These are phyloP conservation scores for Eremochloa ophiuroides DNA, from an alignment of 176 grass and related monocot species.

Conservation along the genomic window DNA sequence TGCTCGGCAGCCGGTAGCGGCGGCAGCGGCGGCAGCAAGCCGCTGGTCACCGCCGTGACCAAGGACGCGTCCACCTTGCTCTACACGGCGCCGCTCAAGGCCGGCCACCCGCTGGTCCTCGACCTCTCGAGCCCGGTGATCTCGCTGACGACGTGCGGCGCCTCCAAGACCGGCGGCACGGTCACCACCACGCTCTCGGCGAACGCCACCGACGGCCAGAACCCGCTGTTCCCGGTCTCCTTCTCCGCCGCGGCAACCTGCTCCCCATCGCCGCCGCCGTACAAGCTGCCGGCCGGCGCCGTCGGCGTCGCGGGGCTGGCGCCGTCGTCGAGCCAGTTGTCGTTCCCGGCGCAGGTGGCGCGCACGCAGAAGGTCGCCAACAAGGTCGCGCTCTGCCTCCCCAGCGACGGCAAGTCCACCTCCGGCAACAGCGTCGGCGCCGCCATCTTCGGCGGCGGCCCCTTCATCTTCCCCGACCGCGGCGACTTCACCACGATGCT, in stretches of 20 bases:
- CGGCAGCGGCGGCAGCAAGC: not conserved
- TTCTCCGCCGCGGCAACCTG: slow-evolving; percentile 40
- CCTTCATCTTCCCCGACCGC: not conserved
- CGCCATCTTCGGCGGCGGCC: slow-evolving; percentile 43
- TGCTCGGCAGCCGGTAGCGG: slow-evolving; percentile 3
- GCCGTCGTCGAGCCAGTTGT: not conserved
- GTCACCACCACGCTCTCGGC: slow-evolving; percentile 4
- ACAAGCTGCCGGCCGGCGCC: slow-evolving; percentile 24
- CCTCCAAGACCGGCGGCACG: slow-evolving; percentile 32
- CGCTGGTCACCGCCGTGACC: slow-evolving; percentile 22
- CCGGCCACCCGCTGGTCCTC: slow-evolving; percentile 28
- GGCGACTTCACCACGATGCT: slow-evolving; percentile 20
- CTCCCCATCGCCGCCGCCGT: slow-evolving; percentile 22
- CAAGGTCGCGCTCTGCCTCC: slow-evolving; percentile 65
- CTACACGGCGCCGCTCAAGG: slow-evolving; percentile 23
- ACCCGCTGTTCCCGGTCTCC: slow-evolving; percentile 20
- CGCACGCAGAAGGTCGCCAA: slow-evolving; percentile 25
- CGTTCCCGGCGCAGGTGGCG: slow-evolving; percentile 45
- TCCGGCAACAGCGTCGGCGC: slow-evolving; percentile 13
- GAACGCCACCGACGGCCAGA: slow-evolving; percentile 58
- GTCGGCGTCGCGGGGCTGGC: slow-evolving; percentile 60
- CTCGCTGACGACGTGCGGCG: slow-evolving; percentile 40
- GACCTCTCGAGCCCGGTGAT: slow-evolving; percentile 51
- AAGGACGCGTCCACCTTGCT: slow-evolving; percentile 36
- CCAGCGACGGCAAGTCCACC: not conserved